Conservation (phyloP, 495 filamentous ascomycete genomes). For the Aspergillus indologenus region DNA sequence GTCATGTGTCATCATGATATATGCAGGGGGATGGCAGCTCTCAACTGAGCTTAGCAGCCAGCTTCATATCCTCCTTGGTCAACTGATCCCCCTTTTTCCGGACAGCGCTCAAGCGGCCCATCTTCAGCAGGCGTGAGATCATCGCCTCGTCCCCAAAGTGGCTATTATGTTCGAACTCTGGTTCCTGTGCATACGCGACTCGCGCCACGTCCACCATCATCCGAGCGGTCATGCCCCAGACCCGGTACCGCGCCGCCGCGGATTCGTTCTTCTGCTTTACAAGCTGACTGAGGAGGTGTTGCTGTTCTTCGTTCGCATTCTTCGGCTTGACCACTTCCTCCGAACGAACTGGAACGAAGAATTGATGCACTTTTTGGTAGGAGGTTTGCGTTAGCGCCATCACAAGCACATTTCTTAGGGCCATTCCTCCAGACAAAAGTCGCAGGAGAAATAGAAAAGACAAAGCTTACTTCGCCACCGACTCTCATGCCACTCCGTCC, state of each 20-base stretch:
- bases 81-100: constrained; percentile 45
- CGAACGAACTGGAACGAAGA: constrained; percentile 71
- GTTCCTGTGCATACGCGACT: constrained; percentile 74
- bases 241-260: constrained; percentile 59
- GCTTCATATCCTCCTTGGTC: constrained; percentile 56
- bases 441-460: neutral
- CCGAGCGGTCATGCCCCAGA: constrained; percentile 90
- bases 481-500: constrained; percentile 62
- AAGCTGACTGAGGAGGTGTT: constrained; percentile 32
- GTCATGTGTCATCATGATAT: neutral
- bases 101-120: constrained; percentile 60
- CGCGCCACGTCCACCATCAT: constrained; percentile 84
- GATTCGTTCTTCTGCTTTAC: constrained; percentile 40
- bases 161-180: constrained; percentile 80
- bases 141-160: constrained; percentile 78
- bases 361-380: constrained; percentile 66
- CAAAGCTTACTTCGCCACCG: constrained; percentile 55
- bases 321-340: constrained; percentile 58
- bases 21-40: neutral
- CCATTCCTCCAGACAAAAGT: neutral
- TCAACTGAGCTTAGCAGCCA: constrained; percentile 52
- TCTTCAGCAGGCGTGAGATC: constrained; percentile 57
- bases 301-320: constrained; percentile 16
- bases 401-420: neutral
- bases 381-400: neutral